phyloP scores from a whole-genome alignment of 2,329 filamentous ascomycete genomes.

The Colletotrichum sp. region DNA sequence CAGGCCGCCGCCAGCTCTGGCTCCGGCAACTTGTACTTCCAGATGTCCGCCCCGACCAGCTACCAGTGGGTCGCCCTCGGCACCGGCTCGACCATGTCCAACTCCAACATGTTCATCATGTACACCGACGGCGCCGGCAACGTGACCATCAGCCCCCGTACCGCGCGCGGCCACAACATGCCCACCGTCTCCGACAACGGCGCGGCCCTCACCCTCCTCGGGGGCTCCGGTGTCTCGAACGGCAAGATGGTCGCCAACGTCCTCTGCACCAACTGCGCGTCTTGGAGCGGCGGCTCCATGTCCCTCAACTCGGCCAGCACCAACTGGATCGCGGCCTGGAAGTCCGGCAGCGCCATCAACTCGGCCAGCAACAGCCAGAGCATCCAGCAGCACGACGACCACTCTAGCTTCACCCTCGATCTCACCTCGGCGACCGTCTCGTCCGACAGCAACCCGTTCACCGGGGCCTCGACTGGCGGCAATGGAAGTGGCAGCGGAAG shows the following conservation, averaged over 20 bases:
- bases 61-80: constrained; percentile 65
- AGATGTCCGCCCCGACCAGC: constrained; percentile 58
- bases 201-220: constrained; percentile 56
- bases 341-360: constrained; percentile 48
- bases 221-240: constrained; percentile 59
- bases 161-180: constrained; percentile 49
- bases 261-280: constrained; percentile 56
- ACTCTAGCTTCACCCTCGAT: constrained; percentile 51
- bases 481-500: constrained; percentile 8
- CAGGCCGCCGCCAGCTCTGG: constrained; percentile 49
- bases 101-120: constrained; percentile 66
- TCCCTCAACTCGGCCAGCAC: constrained; percentile 42
- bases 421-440: constrained; percentile 50
- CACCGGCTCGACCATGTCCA: constrained; percentile 59
- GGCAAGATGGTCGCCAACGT: constrained; percentile 66
- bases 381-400: constrained; percentile 53
- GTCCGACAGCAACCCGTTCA: constrained; percentile 59
- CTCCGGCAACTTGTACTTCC: constrained; percentile 64
- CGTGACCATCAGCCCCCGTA: constrained; percentile 65
- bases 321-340: constrained; percentile 62
- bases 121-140: constrained; percentile 64
- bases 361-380: constrained; percentile 41
- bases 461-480: constrained; percentile 20
- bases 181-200: constrained; percentile 50
- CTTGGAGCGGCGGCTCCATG: constrained; percentile 49